Base-by-base conservation (phyloP, 2,329 filamentous ascomycete species). In the Fusarium proliferatum region DNA sequence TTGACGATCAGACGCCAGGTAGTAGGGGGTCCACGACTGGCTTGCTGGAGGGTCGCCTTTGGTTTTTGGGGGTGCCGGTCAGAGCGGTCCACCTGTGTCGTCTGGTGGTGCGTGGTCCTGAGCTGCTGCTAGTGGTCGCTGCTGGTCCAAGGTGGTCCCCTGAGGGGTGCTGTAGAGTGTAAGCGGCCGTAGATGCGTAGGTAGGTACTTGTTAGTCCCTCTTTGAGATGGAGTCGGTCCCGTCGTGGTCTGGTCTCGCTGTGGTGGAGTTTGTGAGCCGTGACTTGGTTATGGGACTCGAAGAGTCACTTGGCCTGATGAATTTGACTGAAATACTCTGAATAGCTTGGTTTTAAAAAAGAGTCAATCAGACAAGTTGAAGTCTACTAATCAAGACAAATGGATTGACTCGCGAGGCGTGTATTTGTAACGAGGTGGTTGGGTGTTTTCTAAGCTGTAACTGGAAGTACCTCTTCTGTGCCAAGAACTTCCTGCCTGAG, bases 1-100 rank as follows among this genome's bases (percentile, higher is more conserved):
- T 71, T 39, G 72, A 71, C 75, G 76, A 78, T 78, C 76, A 76
- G 76, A 78, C 75, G 72, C 73, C 67, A 74, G 66, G 72, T 62
- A 65, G 71, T 62, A 69, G 69, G 72, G 74, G 73, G 76, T 60
- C 74, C 74, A 64, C 61, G 72, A 67, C 64, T 62, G 51, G 34
- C 51, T 53, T 53, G 51, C 51, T 53, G 68, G 68, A 73, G 75
- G 75, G 75, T 74, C 55, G 36, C 64, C 64, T 61, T 60, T 76
- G 56, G 43, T 56, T 64, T 63, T 77, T 70, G 75, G 75, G 74
- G 73, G 75, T 74, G 72, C 62, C 64, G 60, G 62, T 75, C 64
- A 56, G 74, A 55, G 59, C 63, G 64, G 64, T 67, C 76, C 72
- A 77, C 76, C 67, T 71, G 72, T 71, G 62, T 70, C 60, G 69